Base-by-base conservation (phyloP, 129 eudicot species). In the Gnaphalium uliginosum region DNA sequence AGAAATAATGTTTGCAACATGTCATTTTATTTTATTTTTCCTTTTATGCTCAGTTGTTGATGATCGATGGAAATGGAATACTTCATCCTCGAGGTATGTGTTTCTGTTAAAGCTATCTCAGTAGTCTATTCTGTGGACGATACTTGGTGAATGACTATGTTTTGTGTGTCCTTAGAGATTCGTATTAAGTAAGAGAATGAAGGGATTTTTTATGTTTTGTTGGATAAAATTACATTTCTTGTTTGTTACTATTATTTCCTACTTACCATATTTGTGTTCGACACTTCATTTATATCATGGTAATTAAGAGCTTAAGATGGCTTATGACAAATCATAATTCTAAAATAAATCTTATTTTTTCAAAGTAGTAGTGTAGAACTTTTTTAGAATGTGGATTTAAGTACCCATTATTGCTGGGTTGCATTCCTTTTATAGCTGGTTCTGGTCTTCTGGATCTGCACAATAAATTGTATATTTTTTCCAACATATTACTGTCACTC, bases 61-160 rank as follows among this genome's bases (percentile, higher is more conserved):
- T 94, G 99, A 96, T 94, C 37, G 99, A 94, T 73, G 99, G 99
- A 75, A 94, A 94, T 84, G 99, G 99, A 75, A 66, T 94, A 68
- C 99, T 94, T 81, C 99, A 94, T 91, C 99, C 97, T 61, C 92
- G 93, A 85, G 98, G 98, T 81, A 87, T 69, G 96, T 84, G 67
- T 78, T 81, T 68, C 53, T 43, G 61, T 76, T 72, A 58, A 66
- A 54, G 39, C 69, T 66, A 32, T 72, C 18, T 77, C 25, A 57
- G 70, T 39, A 61, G 57, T 73, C 54, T 61, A 64, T 51, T 50
- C 19, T 69, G 23, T 43, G 51, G 13, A 61, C 66, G 23, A 30
- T 60, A 17, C 27, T 71, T 53, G 4, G 75, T 69, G 39, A 46
- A 48, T 26, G 30, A 39, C 30, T 37, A 39, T 65, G 51, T 66